Base-by-base conservation (phyloP, 495 filamentous ascomycete species). In the Talaromyces trachyspermus region DNA sequence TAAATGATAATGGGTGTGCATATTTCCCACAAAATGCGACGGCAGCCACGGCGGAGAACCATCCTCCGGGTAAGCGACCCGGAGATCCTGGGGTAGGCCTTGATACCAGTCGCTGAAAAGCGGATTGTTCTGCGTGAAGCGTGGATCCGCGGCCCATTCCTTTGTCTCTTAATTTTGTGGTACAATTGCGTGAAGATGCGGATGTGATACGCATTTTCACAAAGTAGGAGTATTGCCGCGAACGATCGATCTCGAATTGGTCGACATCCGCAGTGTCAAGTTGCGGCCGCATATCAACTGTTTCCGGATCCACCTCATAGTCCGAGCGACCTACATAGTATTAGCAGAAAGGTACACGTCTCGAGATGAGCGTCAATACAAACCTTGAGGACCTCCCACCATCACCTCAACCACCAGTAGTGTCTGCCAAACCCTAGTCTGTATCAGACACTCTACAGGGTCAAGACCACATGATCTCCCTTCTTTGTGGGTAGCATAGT, bases 331-430 rank as follows among this genome's bases (percentile, higher is more conserved):
- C 88, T 95, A 51, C 2, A 36, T 39, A 48, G 43, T 47, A 53
- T 74, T 52, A 69, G 64, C 46, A 55, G 35, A 35, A 39, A 24
- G 14, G 38, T 51, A 64, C 48, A 33, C 52, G 59, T 8, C 22
- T 52, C 51, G 49, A 33, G 22, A 32, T 38, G 23, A 47, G 8
- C 44, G 35, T 39, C 48, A 36, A 18, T 24, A 23, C 25, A 24
- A 53, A 90, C 87, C 94, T 84, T 98, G 92, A 2, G 94, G 89
- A 14, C 84, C 88, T 36, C 92, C 91, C 50, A 97, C 83, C 88
- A 97, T 95, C 22, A 91, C 72, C 62, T 97, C 92, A 26, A 88
- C 80, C 19, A 87, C 72, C 63, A 95, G 84, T 12, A 95, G 76
- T 0, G 80, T 86, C 60, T 97, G 89, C 92, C 92, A 98, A 37